phyloP scores from a whole-genome alignment of 352 stramenopile species.

The Sclerospora graminicola region DNA sequence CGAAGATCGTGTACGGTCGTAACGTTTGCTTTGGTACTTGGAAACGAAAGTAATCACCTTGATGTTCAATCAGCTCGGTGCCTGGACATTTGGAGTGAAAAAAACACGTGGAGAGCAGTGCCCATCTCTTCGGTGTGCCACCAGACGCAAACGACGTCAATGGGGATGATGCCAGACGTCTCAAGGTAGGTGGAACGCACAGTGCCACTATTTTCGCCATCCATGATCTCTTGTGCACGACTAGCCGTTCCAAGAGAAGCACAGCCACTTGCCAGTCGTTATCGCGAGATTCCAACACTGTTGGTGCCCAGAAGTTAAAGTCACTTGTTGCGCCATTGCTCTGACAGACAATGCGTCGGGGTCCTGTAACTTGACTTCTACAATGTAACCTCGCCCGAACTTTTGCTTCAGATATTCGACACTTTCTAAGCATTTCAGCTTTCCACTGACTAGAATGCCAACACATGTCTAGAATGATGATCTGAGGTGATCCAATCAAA shows the following conservation, averaged over 20 bases:
- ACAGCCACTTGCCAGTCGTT: no score
- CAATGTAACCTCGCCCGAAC: no score
- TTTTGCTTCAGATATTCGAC: constrained; percentile 89
- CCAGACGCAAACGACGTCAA: constrained; percentile 46
- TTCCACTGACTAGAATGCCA: constrained; percentile 51
- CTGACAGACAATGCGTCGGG: no score
- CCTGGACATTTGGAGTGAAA: constrained; percentile 30
- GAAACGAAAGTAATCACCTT: constrained; percentile 58
- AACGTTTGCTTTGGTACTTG: constrained; percentile 52
- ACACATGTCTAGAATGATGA: constrained; percentile 44
- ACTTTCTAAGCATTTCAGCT: constrained; percentile 69
- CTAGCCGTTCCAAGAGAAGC: no score
- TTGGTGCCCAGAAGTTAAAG: constrained; percentile 46
- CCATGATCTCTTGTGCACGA: no score
- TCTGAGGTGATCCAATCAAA: no score
- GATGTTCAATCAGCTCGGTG: constrained; percentile 43
- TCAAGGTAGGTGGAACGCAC: no score
- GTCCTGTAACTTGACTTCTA: no score
- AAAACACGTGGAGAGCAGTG: no score
- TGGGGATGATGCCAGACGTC: constrained; percentile 27
- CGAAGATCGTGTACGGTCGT: constrained; percentile 57
- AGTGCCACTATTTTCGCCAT: no score
- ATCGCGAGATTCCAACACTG: no score
- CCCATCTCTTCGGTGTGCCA: constrained; percentile 39
- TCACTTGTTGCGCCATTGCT: no score